Evolutionary conservation across 2,329 filamentous ascomycete genomes (phyloP), one percentile per base, ranked within the genome.

Genomic region (Ilyonectria destructans): DNA sequence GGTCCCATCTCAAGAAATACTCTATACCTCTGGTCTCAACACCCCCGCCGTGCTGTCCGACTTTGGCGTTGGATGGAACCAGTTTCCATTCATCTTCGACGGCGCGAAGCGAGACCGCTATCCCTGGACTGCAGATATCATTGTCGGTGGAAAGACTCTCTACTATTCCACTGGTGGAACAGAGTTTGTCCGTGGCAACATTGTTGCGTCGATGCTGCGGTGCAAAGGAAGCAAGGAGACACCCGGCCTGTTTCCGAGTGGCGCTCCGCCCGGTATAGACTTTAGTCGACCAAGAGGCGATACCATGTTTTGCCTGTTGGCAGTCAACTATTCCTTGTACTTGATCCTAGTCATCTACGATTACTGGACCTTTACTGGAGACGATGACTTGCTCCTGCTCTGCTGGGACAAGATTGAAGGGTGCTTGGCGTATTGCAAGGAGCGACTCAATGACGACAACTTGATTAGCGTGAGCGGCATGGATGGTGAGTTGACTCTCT

Each of bases 51-150:
- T 37, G 4, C 29, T 62, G 29, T 49, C 51, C 40, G 51, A 56
- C 19, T 56, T 62, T 49, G 52, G 51, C 10, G 51, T 56, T 13
- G 29, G 59, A 33, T 55, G 58, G 48, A 54, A 62, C 17, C 58
- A 62, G 12, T 45, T 45, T 7, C 51, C 59, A 1, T 56, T 62
- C 51, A 62, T 62, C n/a, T 49, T 56, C 17, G 49, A 56, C 10
- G 51, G 51, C 19, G 60, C 60, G 4, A 62, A 57, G 46, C 60
- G 60, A 62, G 60, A 56, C 17, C 51, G 60, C 15, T 56, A 62
- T n/a, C 51, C 60, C 7, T 56, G 49, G 59, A 56, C 51, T 2
- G 52, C 60, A 17, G 51, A 54, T 10, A 56, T 62, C 12, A 48
- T 62, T 21, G 49, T 45, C 17, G 60, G 60, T 2, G 51, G 43